Percentiles rank a stretch among this genome's conserved stretches.
Conservation (phyloP, 441 rosid genomes). For the Francoa sonchifolia region DNA sequence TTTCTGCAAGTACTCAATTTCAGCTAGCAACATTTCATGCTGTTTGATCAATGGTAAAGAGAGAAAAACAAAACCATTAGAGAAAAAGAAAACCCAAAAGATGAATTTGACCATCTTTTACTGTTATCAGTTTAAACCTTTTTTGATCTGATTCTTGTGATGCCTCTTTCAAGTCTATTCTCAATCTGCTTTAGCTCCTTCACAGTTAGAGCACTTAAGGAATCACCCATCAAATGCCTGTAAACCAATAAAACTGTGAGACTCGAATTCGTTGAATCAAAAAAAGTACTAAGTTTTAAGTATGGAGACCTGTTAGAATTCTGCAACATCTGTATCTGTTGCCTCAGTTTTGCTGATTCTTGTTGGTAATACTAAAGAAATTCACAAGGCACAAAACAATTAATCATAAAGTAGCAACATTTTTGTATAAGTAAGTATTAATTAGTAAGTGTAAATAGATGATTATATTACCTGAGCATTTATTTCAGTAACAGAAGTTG, state of each 20-base stretch:
- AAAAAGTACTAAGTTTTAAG: background rate
- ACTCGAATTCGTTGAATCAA: background rate
- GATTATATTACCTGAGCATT: conserved; percentile 62
- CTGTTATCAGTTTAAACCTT: conserved; percentile 39
- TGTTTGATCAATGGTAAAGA: conserved; percentile 21
- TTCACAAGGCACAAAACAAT: background rate
- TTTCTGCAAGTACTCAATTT: conserved; percentile 80
- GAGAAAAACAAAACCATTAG: background rate
- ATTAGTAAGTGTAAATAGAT: background rate
- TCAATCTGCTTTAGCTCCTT: conserved; percentile 94
- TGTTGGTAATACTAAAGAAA: conserved; percentile 75
- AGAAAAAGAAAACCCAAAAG: too few species aligned
- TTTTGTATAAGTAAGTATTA: background rate
- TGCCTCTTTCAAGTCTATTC: conserved; percentile 87
- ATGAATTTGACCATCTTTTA: too few species aligned
- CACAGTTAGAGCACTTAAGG: conserved; percentile 61
- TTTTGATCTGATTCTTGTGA: conserved; percentile 86
- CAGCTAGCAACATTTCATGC: conserved; percentile 92
- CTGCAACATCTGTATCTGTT: conserved; percentile 84
- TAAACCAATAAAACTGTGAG: background rate
- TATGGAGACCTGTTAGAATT: conserved; percentile 69
- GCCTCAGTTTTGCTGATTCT: conserved; percentile 87
- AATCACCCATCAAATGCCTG: conserved; percentile 91
- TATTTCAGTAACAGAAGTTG: conserved; percentile 61
- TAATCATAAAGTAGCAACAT: background rate